A percentile compares a stretch with the other conserved stretches of the same genome.
These are phyloP conservation scores for Mycena vulgaris DNA, from an alignment of 768 basidiomycete genomes.

Conservation along the genomic window DNA sequence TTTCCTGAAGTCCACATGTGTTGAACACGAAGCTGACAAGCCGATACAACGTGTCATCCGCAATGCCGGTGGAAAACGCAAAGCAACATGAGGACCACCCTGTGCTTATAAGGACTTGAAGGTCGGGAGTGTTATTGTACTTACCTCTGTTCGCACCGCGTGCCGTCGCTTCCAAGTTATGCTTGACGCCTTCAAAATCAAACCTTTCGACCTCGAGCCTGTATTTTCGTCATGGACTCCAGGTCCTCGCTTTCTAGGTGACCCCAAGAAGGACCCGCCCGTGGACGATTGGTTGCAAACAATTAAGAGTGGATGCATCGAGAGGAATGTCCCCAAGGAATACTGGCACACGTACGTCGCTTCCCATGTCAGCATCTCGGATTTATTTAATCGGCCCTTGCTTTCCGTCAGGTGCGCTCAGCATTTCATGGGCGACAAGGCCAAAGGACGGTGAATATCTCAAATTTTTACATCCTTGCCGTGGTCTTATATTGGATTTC, in stretches of 20 bases:
- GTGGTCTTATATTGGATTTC: too few relatives aligned
- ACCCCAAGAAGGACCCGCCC: constrained; percentile 75
- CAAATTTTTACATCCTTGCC: background rate
- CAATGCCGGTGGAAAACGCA: background rate
- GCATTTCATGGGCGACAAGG: constrained; percentile 80
- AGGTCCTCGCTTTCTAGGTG: constrained; percentile 77
- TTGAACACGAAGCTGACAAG: constrained; percentile 1
- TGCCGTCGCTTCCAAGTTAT: constrained; percentile 48
- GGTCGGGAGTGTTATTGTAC: background rate
- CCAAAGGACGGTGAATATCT: constrained; percentile 65
- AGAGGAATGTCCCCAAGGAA: constrained; percentile 82
- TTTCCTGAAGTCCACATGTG: constrained; percentile 9
- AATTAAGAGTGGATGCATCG: constrained; percentile 80
- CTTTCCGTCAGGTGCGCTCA: constrained; percentile 68
- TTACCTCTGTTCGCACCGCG: background rate
- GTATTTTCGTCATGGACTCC: constrained; percentile 76
- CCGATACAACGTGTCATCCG: constrained; percentile 27
- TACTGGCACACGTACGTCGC: constrained; percentile 74
- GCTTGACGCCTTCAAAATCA: constrained; percentile 86
- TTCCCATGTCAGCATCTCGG: background rate
- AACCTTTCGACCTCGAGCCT: constrained; percentile 82
- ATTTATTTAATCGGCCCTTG: too few relatives aligned
- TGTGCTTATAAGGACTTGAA: constrained; percentile 16
- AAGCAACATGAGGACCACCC: constrained; percentile 18
- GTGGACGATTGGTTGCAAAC: constrained; percentile 83